phyloP scores from a whole-genome alignment of 2,329 filamentous ascomycete species.

The Xylaria digitata region DNA sequence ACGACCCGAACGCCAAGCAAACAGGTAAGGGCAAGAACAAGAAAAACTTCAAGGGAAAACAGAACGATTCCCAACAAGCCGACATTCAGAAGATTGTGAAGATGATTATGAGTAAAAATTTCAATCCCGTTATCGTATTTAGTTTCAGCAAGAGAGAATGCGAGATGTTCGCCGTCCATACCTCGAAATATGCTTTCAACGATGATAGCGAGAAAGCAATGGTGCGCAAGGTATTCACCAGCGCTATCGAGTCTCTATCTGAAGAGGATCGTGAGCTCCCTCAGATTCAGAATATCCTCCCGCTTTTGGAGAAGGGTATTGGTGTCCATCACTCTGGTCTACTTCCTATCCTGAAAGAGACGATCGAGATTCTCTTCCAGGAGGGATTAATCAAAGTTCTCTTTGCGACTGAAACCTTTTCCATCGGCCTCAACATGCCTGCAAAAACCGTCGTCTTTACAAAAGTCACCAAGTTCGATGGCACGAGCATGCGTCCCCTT shows the following conservation, averaged over 20 bases:
- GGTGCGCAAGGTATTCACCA: slow-evolving; percentile 93
- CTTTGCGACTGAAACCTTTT: slow-evolving; percentile 98
- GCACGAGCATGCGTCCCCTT: slow-evolving; percentile 80
- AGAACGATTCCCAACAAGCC: slow-evolving; percentile 73
- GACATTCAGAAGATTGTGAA: slow-evolving; percentile 98
- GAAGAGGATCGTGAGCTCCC: slow-evolving; percentile 90
- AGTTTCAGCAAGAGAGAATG: slow-evolving; percentile 99
- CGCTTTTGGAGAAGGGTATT: slow-evolving; percentile 88
- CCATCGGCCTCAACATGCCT: slow-evolving; percentile 98
- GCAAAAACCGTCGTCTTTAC: slow-evolving; percentile 99
- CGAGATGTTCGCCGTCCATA: slow-evolving; percentile 87
- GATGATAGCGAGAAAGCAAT: slow-evolving; percentile 94
- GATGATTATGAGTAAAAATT: slow-evolving; percentile 98
- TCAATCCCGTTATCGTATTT: slow-evolving; percentile 98
- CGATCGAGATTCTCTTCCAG: slow-evolving; percentile 98
- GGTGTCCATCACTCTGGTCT: slow-evolving; percentile 97
- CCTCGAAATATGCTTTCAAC: slow-evolving; percentile 91
- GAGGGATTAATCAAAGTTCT: slow-evolving; percentile 97
- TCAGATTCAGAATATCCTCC: slow-evolving; percentile 91
- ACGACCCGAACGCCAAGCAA: slow-evolving; percentile 80
- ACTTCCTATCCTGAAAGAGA: slow-evolving; percentile 95
- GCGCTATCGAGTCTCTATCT: slow-evolving; percentile 90
- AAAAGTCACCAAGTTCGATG: slow-evolving; percentile 94
- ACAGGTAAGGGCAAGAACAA: slow-evolving; percentile 94
- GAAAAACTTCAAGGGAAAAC: slow-evolving; percentile 87